Percentiles rank a stretch among this genome's conserved stretches.
phyloP scores from a whole-genome alignment of 305 asterid species.

The Fraxinus sp. region DNA sequence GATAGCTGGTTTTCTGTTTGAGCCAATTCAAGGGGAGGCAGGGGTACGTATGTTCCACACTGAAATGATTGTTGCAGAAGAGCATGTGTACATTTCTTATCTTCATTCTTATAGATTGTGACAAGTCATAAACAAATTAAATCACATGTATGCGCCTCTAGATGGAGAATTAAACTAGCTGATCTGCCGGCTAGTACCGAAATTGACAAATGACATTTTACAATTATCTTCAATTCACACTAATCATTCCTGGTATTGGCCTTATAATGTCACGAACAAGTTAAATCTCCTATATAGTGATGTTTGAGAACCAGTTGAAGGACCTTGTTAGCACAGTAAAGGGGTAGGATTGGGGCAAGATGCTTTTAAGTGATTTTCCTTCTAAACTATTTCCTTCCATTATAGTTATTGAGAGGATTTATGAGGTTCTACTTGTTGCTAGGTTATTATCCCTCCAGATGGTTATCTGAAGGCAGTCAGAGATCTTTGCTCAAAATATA shows the following conservation, averaged over 20 bases:
- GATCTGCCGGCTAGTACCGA: conserved; percentile 1
- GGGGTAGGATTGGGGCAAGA: background rate
- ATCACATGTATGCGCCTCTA: background rate
- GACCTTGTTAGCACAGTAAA: background rate
- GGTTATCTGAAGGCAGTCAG: conserved; percentile 81
- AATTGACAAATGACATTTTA: background rate
- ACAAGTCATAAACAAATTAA: background rate
- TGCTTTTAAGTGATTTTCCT: conserved; percentile 1
- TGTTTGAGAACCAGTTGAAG: background rate
- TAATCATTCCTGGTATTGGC: background rate
- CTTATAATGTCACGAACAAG: background rate
- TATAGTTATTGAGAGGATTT: conserved; percentile 8
- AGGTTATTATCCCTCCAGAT: conserved; percentile 93
- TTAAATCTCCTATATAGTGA: background rate
- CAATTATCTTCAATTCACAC: background rate
- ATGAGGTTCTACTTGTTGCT: conserved; percentile 21
- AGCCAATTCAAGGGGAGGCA: conserved; percentile 99
- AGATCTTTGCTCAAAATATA: conserved; percentile 84
- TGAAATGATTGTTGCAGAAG: conserved; percentile 7
- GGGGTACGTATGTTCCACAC: conserved; percentile 67
- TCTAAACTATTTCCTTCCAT: background rate
- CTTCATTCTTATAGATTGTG: background rate
- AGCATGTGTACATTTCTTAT: background rate
- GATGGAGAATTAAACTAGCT: background rate
- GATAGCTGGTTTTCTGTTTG: conserved; percentile 90